phyloP scores from a whole-genome alignment of 75 land plant genomes.

The Azolla pinnata region DNA sequence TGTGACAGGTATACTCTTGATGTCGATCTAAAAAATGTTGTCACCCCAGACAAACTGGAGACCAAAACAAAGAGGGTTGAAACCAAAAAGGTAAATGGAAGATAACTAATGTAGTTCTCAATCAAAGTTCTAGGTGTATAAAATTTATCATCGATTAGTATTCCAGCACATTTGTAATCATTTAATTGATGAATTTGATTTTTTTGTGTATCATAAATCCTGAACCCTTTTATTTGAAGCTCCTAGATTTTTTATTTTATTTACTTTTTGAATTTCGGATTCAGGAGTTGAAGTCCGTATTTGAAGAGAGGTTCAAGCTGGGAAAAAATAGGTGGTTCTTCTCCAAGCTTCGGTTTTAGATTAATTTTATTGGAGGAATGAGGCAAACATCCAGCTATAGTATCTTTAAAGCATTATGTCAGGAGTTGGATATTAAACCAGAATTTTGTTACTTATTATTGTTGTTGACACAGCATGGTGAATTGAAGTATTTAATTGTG shows the following conservation, averaged over 20 bases:
- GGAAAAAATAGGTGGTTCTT: not conserved
- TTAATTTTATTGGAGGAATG: too few species aligned
- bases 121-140: not conserved
- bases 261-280: too few species aligned
- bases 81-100: slow-evolving; percentile 31
- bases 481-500: too few species aligned
- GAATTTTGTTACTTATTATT: too few species aligned
- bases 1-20: slow-evolving; percentile 45
- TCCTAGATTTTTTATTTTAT: too few species aligned
- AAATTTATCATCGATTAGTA: not conserved
- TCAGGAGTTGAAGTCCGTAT: not conserved
- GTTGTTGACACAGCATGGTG: too few species aligned
- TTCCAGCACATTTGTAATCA: not conserved
- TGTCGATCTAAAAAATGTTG: slow-evolving; percentile 44
- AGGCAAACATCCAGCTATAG: too few species aligned
- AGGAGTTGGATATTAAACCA: too few species aligned
- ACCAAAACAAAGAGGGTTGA: slow-evolving; percentile 30
- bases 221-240: too few species aligned
- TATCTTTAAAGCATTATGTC: too few species aligned
- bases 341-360: not conserved
- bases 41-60: slow-evolving; percentile 39
- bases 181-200: not conserved
- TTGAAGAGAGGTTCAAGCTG: slow-evolving; percentile 2
- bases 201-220: too few species aligned
- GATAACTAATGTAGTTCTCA: too few species aligned